Evolutionary conservation across 495 filamentous ascomycete species (phyloP), one percentile per base, ranked within the genome.

Genomic region (Choiromyces venosus): DNA sequence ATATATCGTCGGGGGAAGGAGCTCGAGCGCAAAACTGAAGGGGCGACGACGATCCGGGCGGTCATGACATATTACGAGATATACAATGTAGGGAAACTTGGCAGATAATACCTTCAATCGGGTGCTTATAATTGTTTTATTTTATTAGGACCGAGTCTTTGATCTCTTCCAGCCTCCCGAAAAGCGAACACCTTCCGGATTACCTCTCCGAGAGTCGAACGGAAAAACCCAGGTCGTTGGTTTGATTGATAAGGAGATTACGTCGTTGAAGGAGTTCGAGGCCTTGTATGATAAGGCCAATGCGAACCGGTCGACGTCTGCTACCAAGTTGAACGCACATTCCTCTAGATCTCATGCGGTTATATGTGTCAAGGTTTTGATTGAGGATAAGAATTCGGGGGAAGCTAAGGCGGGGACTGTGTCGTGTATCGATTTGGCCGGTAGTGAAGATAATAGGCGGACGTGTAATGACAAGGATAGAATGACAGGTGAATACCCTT

Each of bases 1-100:
- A 91, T 98, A 70, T 98, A 95, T 79, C 87, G 94, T 71, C 85
- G 91, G 44, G 90, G 90, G 56, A 90, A 92, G 78, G 97, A 97
- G 84, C 89, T 97, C 7, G 88, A 90, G 72, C 97, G 95, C 81
- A 94, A 97, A 76, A 89, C 89, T 65, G 86, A 86, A 10, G 93
- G 91, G 2, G 87, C 88, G 56, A 95, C 89, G 0, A 86, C 84
- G 3, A 93, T 96, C 61, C 84, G 87, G 42, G 93, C 97, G 12
- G 86, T 89, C 19, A 88, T 99, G 79, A 94, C 91, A 52, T 99
- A 99, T 83, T 99, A 97, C 83, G 95, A 99, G 79, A 98, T 99
- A 69, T 99, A 99, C 84, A 97, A 97, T 81, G 66, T 40, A 68
- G 36, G 66, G 21, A n/a, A 10, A 10, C 25, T 18, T n/a, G 33